phyloP scores from a whole-genome alignment of 306 rosid species.

The Gynostemma pentaphyllum region DNA sequence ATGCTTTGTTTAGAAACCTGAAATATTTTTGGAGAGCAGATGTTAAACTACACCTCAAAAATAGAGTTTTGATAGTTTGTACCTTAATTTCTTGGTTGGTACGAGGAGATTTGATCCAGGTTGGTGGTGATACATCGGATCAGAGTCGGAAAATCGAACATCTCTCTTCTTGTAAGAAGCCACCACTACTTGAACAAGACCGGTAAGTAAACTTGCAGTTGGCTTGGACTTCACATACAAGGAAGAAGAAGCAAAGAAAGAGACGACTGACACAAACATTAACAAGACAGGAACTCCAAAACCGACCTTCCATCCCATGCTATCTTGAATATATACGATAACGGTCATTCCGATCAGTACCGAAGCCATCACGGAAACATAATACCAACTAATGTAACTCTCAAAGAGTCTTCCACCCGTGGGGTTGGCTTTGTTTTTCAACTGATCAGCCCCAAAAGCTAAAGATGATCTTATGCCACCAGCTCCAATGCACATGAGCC shows the following conservation, averaged over 20 bases:
- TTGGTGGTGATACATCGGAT: background rate
- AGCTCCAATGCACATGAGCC: constrained; percentile 16
- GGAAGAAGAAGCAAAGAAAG: constrained; percentile 12
- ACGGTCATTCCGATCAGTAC: background rate
- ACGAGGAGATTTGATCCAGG: background rate
- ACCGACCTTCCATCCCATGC: constrained; percentile 17
- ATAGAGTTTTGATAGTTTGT: too few relatives aligned
- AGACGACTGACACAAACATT: constrained; percentile 7
- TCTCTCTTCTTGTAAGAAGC: constrained; percentile 12
- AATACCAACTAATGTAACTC: constrained; percentile 9
- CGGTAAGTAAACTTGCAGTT: background rate
- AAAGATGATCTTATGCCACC: constrained; percentile 11
- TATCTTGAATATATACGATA: constrained; percentile 13
- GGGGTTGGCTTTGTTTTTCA: background rate
- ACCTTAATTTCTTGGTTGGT: constrained; percentile 16
- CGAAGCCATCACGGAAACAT: background rate
- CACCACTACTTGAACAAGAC: constrained; percentile 2
- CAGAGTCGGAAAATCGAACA: background rate
- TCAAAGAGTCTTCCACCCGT: background rate
- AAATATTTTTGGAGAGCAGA: too few relatives aligned
- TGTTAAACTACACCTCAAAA: too few relatives aligned
- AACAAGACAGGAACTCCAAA: constrained; percentile 15
- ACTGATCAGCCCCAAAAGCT: constrained; percentile 16
- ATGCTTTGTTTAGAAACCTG: constrained; percentile 40
- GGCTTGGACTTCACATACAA: constrained; percentile 8